Base-by-base conservation (phyloP, 345 rosid species). In the Brassica rapa region DNA sequence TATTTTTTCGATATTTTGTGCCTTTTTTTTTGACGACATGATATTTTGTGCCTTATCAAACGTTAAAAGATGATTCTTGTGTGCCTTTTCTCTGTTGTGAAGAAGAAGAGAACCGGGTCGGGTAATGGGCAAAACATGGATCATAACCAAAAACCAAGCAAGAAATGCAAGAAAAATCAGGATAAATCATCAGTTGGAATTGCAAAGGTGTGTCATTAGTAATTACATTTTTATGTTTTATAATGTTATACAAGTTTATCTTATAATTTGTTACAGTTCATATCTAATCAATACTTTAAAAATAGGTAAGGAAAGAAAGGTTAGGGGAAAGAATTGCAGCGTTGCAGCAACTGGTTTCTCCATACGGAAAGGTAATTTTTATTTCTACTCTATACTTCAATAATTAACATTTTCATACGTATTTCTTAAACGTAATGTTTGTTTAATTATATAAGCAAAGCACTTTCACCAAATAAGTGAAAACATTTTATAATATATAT, bases 301-400 rank as follows among this genome's bases (percentile, higher is more conserved):
- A 66, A 25, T 68, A 89, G 93, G 85, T 71, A 30, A 88, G 85
- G 78, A 92, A 86, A 73, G 92, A 86, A 87, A 91, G 81, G 82
- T 75, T 92, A 6, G 99, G 99, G 41, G 97, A 94, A 71, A 77
- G 96, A 84, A 86, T 94, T 64, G 68, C 89, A 37, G 81, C 91
- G 16, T 82, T 94, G 84, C 98, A 91, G 85, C 97, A 88, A 75
- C 85, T 92, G 68, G 98, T 94, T 27, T 94, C 98, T 56, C 99
- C 98, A 11, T 91, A 85, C 80, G 98, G 97, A 85, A 92, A 94
- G 95, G 98, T 92, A 10, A 53, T 7, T 74, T 49, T 51, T 49
- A 21, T 23, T 23, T 72, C 6, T 35, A 23, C 43, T 61, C 33
- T 19, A 60, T 10, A 46, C 11, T 43, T 39, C 30, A 21, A 1